Base-by-base conservation (phyloP, 2,329 filamentous ascomycete species). In the Emergomyces africanus region DNA sequence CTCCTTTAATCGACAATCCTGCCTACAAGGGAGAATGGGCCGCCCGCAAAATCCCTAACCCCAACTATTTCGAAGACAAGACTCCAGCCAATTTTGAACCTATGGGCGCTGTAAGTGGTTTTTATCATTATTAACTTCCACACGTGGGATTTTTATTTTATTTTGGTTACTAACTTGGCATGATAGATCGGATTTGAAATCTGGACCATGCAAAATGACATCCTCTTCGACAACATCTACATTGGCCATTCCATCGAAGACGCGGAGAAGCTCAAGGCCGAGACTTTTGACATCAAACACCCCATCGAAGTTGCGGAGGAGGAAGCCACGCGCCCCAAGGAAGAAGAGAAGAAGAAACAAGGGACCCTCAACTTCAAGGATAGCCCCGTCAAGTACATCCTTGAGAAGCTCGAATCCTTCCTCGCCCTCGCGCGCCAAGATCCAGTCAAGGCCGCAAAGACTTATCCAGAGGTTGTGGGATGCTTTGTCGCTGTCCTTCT, bases 181-280 rank as follows among this genome's bases (percentile, higher is more conserved):
- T 14, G 54, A 23, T 70, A 90, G 88, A 91, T 97, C 78, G 94
- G 94, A 69, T 97, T 97, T 71, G 94, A 99, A 78, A 92, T 99
- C 79, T 99, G 94, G 94, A 97, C 94, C 70, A 99, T 99, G 94
- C 92, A 96, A 79, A 95, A 86, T 75, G 88, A 96, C 72, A 97
- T 99, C 68, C 87, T 96, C 70, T 97, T 99, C 70, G 90, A 97
- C 84, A 99, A 99, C 86, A 95, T 99, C 81, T 99, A 97, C 84
- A 90, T 99, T 74, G 94, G 94, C 64, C 94, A 99, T 85, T 97
- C 92, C 23, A 75, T 94, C 67, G 90, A 90, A 71, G 94, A 99
- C 67, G 94, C 94, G 63, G 85, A 88, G 75, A 88, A 91, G 79
- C 81, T 99, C 71, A 88, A 90, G 68, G 82, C 87, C 65, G 89